Evolutionary conservation across 495 filamentous ascomycete species (phyloP).

Genomic region (Aspergillus egyptiacus): DNA sequence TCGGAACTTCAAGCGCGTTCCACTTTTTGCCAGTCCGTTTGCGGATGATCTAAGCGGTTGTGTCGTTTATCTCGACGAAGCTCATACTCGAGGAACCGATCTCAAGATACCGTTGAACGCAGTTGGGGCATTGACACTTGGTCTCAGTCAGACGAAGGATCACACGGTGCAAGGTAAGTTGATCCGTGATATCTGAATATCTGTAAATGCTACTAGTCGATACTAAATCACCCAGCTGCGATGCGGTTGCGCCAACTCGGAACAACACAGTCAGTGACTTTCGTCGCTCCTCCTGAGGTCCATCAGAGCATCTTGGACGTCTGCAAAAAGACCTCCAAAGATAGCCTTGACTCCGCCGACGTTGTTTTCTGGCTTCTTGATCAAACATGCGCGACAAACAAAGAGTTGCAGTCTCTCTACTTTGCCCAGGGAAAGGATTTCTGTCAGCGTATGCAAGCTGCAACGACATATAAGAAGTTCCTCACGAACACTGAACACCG

Average conservation of each 20-base stretch:
- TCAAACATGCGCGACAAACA: slow-evolving; percentile 51
- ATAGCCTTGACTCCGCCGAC: slow-evolving; percentile 35
- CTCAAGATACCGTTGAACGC: slow-evolving; percentile 55
- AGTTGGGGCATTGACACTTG: slow-evolving; percentile 64
- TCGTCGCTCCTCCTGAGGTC: slow-evolving; percentile 54
- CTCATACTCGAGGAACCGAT: slow-evolving; percentile 70
- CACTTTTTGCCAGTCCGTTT: slow-evolving; percentile 54
- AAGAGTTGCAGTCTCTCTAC: slow-evolving; percentile 51
- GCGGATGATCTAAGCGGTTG: slow-evolving; percentile 51
- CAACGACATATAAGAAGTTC: slow-evolving; percentile 24
- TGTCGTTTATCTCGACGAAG: slow-evolving; percentile 68
- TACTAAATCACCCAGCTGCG: slow-evolving; percentile 41
- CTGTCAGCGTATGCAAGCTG: slow-evolving; percentile 32
- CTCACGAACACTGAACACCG: slow-evolving; percentile 17
- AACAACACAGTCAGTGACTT: slow-evolving; percentile 53
- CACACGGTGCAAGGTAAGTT: slow-evolving; percentile 62
- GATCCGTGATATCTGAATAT: background rate
- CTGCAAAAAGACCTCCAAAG: slow-evolving; percentile 1
- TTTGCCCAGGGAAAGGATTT: slow-evolving; percentile 54
- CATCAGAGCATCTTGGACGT: slow-evolving; percentile 41
- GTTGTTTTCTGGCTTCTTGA: slow-evolving; percentile 56
- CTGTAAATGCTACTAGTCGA: background rate
- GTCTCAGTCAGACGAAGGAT: slow-evolving; percentile 61
- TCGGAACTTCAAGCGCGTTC: slow-evolving; percentile 37
- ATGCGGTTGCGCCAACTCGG: slow-evolving; percentile 58